Evolutionary conservation across 2,329 filamentous ascomycete genomes (phyloP).

Genomic region (Hirsutella minnesotensis): DNA sequence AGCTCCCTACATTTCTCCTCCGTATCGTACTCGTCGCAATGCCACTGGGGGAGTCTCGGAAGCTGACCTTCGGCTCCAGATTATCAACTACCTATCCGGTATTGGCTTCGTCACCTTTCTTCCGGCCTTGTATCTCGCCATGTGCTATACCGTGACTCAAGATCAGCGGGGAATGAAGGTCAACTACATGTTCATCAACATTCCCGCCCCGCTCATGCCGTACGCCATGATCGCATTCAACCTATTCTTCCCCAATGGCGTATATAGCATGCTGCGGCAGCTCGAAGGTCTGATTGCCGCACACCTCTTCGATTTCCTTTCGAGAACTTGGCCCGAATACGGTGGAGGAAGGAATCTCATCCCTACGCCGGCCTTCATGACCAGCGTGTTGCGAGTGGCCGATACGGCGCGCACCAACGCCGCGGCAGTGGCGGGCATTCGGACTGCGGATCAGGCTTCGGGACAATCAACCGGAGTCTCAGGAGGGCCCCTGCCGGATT

Average conservation of each 20-base stretch:
- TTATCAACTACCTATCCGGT: conserved; percentile 19
- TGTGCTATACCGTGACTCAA: conserved; percentile 75
- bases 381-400: conserved; percentile 46
- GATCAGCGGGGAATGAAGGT: conserved; percentile 69
- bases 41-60: neutral
- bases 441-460: conserved; percentile 21
- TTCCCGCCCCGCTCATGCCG: conserved; percentile 73
- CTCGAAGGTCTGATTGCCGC: conserved; percentile 73
- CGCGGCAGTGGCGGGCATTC: conserved; percentile 43
- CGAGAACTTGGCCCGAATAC: conserved; percentile 77
- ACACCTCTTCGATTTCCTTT: conserved; percentile 84
- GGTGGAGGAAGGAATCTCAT: conserved; percentile 72
- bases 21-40: conserved; percentile 8
- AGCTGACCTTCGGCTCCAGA: conserved; percentile 12
- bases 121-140: conserved; percentile 61
- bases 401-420: conserved; percentile 9
- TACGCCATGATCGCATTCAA: conserved; percentile 67
- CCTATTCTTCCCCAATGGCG: conserved; percentile 52
- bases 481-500: conserved; percentile 43
- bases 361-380: conserved; percentile 61
- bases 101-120: conserved; percentile 34
- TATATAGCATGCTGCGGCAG: conserved; percentile 46
- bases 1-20: conserved; percentile 48
- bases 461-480: conserved; percentile 29
- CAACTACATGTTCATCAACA: conserved; percentile 70